Evolutionary conservation across 306 rosid species (phyloP), one percentile per base, ranked within the genome.

Genomic region (Hylodesmum podocarpum): DNA sequence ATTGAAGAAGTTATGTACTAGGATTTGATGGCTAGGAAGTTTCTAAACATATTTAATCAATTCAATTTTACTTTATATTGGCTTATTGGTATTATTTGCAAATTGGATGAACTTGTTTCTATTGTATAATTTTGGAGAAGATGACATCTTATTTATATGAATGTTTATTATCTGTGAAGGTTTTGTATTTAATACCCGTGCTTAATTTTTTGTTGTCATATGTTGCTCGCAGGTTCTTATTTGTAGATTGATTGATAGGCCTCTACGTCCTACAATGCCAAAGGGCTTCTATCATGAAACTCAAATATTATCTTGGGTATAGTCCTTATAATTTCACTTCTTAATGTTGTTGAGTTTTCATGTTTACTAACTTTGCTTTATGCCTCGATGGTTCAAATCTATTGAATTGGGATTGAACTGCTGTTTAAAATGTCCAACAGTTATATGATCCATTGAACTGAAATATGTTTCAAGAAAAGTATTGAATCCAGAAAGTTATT

Each of bases 211-310:
- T 15, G 28, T 81, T 58, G 67, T 41, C 78, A 83, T 47, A 53
- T 78, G 19, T 70, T 90, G 66, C 75, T 29, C 66, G 88, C 91
- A 95, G 98, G 98, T 95, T 90, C 97, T 92, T 77, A 90, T 89
- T 44, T 95, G 97, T 88, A 89, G 98, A 88, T 89, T 95, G 87
- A 92, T 95, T 75, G 98, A 95, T 84, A 87, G 98, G 87, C 97
- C 98, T 62, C 75, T 95, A 58, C 98, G 98, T 68, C 97, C 98
- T 73, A 90, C 91, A n/a, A 92, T 95, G 94, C 91, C 83, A 27
- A 88, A 90, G 76, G 98, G 98, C 70, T 95, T 95, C 87, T 90
- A 90, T 88, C 88, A 95, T 79, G 98, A 95, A 83, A 95, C 97
- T 54, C 98, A 95, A 78, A 87, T 95, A 86, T 86, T 92, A 63